These are phyloP conservation scores for Ceratobasidium sp. DNA, from an alignment of 1,284 basidiomycete genomes.

Conservation along the genomic window DNA sequence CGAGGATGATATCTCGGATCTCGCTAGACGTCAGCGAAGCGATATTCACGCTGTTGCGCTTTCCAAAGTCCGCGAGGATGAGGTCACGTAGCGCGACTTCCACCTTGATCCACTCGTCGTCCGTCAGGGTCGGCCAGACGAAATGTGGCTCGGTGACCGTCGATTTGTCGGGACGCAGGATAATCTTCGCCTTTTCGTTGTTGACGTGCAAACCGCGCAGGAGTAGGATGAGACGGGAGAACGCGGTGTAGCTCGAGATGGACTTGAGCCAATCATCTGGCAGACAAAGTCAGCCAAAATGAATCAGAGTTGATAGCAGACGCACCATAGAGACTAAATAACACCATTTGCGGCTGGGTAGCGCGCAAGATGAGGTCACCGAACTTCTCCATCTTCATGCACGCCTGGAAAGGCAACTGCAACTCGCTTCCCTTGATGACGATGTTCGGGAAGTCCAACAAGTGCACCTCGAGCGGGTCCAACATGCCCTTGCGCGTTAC, in stretches of 20 bases:
- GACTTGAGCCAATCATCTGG: conserved; percentile 98
- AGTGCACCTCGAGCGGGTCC: conserved; percentile 96
- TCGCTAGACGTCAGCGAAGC: conserved; percentile 96
- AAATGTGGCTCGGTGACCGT: conserved; percentile 98
- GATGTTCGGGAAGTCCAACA: conserved; percentile 99
- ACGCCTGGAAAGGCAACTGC: conserved; percentile 98
- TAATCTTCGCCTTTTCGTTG: conserved; percentile 98
- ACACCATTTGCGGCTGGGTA: conserved; percentile 98
- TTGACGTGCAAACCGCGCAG: conserved; percentile 98
- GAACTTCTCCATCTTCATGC: conserved; percentile 99
- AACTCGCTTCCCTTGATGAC: conserved; percentile 99
- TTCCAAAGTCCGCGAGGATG: conserved; percentile 96
- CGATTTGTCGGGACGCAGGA: conserved; percentile 90
- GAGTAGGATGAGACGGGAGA: conserved; percentile 95
- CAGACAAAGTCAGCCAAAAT: conserved; percentile 44
- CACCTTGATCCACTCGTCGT: conserved; percentile 99
- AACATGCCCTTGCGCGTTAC: conserved; percentile 99
- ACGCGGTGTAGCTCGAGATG: conserved; percentile 98
- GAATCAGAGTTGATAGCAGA: conserved; percentile 31
- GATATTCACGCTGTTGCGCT: conserved; percentile 98
- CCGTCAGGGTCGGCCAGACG: conserved; percentile 94
- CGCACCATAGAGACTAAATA: conserved; percentile 95
- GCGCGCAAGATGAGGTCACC: conserved; percentile 96
- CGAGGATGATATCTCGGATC: conserved; percentile 95
- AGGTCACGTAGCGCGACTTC: conserved; percentile 97